These are phyloP conservation scores for Mallotus repandus DNA, from an alignment of 441 rosid species.

Conservation along the genomic window DNA sequence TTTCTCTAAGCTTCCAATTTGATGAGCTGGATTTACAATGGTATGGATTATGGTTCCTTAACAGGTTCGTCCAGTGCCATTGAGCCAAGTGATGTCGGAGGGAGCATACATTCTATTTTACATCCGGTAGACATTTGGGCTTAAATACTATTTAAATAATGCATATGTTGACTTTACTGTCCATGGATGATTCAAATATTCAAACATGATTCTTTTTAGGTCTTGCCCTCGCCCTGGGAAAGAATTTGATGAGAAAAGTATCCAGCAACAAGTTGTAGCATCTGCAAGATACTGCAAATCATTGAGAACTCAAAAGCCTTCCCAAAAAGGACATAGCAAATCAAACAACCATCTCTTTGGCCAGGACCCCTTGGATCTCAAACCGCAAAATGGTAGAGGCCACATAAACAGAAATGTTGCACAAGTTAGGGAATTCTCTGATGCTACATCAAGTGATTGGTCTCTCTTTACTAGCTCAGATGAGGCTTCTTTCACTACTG, in stretches of 20 bases:
- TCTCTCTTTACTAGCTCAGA: slow-evolving; percentile 89
- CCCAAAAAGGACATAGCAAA: slow-evolving; percentile 43
- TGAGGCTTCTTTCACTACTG: slow-evolving; percentile 89
- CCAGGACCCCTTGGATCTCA: slow-evolving; percentile 26
- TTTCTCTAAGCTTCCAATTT: background rate
- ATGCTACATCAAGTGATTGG: slow-evolving; percentile 77
- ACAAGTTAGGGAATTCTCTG: slow-evolving; percentile 44
- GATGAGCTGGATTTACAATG: slow-evolving; percentile 7
- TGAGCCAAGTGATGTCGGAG: slow-evolving; percentile 89
- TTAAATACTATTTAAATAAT: background rate
- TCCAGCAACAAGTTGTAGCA: slow-evolving; percentile 27
- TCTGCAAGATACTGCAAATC: slow-evolving; percentile 29
- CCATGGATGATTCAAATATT: background rate
- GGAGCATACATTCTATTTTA: slow-evolving; percentile 90
- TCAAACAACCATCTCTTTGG: slow-evolving; percentile 27
- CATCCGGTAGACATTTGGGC: slow-evolving; percentile 48
- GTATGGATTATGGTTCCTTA: slow-evolving; percentile 14
- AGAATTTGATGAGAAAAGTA: slow-evolving; percentile 34
- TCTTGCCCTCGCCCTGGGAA: slow-evolving; percentile 64
- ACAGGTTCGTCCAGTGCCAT: slow-evolving; percentile 69
- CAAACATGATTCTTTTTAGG: slow-evolving; percentile 35
- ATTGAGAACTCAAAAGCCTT: slow-evolving; percentile 35
- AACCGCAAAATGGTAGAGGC: slow-evolving; percentile 23
- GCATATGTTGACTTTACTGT: background rate
- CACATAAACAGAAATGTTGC: slow-evolving; percentile 20